Evolutionary conservation across 2,329 filamentous ascomycete species (phyloP).

Genomic region (Tolypocladium endophyticum): DNA sequence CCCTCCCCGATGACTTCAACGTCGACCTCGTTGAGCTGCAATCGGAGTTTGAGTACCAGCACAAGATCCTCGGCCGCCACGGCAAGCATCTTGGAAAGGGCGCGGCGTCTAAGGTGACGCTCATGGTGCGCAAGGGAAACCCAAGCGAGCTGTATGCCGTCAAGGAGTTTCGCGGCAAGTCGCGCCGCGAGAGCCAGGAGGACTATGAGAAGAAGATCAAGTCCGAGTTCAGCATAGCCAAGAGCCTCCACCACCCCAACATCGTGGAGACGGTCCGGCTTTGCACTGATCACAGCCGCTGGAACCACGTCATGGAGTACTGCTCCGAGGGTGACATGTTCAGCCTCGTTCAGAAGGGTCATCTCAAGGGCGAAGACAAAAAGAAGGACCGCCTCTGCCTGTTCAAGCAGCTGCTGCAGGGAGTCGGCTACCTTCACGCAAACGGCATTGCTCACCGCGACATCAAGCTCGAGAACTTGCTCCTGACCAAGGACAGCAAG

Average conservation of each 20-base stretch:
- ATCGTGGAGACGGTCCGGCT: conserved; percentile 72
- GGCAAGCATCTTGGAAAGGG: conserved; percentile 73
- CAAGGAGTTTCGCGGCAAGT: conserved; percentile 75
- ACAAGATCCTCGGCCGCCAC: conserved; percentile 59
- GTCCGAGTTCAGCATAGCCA: conserved; percentile 80
- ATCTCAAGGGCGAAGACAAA: conserved; percentile 54
- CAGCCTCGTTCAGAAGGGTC: conserved; percentile 59
- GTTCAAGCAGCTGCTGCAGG: conserved; percentile 82
- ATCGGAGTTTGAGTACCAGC: conserved; percentile 59
- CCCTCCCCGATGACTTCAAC: conserved; percentile 62
- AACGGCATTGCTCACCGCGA: conserved; percentile 86
- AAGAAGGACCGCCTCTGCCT: conserved; percentile 65
- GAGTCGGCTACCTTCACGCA: conserved; percentile 69
- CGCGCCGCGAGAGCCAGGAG: conserved; percentile 54
- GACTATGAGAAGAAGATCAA: conserved; percentile 87
- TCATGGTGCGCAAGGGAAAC: conserved; percentile 64
- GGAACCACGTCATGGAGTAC: conserved; percentile 92
- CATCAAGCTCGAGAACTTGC: conserved; percentile 80
- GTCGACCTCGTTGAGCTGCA: conserved; percentile 61
- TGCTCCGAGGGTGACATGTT: conserved; percentile 76
- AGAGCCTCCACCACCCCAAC: conserved; percentile 77
- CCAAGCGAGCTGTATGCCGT: conserved; percentile 64
- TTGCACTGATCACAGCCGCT: conserved; percentile 63
- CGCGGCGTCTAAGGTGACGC: conserved; percentile 69
- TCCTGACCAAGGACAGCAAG: conserved; percentile 68